Conservation (phyloP, 108 stramenopile species). For the Aurantiochytrium sp. region DNA sequence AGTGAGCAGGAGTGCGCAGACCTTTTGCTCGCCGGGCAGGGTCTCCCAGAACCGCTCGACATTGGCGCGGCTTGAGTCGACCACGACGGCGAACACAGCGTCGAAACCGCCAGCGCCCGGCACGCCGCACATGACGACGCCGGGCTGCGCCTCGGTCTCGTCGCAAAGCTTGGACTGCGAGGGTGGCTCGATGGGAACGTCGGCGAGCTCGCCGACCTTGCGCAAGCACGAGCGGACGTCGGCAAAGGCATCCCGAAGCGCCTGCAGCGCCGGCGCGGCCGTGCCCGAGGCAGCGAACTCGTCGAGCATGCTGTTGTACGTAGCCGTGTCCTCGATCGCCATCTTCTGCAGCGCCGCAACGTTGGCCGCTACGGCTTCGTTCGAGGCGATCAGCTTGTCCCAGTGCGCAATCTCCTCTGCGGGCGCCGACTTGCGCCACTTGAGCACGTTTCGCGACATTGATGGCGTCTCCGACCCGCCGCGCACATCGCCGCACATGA, state of each 20-base stretch:
- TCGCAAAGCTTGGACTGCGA: conserved; percentile 74
- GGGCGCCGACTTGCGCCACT: conserved; percentile 65
- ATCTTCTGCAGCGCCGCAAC: conserved; percentile 13
- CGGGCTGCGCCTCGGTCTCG: conserved; percentile 74
- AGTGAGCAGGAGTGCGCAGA: neutral
- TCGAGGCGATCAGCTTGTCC: conserved; percentile 64
- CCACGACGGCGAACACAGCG: conserved; percentile 69
- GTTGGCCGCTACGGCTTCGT: conserved; percentile 53
- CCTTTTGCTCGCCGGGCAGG: neutral
- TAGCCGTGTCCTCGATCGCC: neutral
- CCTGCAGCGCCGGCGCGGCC: conserved; percentile 51
- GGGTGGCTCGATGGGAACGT: conserved; percentile 84
- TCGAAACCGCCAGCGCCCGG: conserved; percentile 94
- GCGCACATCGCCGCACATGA: conserved; percentile 85
- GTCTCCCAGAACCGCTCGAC: conserved; percentile 40
- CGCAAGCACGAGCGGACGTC: conserved; percentile 65
- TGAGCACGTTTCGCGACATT: conserved; percentile 79
- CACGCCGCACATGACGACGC: conserved; percentile 80
- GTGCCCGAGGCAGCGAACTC: conserved; percentile 41
- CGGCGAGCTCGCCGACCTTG: conserved; percentile 71
- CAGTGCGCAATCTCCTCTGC: conserved; percentile 63
- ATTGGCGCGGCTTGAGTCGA: conserved; percentile 31
- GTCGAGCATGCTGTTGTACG: neutral
- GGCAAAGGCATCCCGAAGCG: conserved; percentile 53
- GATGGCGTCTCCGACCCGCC: conserved; percentile 88